A percentile compares a stretch with the other conserved stretches of the same genome.
phyloP scores from a whole-genome alignment of 805 yeast species.

The Candida koratica region DNA sequence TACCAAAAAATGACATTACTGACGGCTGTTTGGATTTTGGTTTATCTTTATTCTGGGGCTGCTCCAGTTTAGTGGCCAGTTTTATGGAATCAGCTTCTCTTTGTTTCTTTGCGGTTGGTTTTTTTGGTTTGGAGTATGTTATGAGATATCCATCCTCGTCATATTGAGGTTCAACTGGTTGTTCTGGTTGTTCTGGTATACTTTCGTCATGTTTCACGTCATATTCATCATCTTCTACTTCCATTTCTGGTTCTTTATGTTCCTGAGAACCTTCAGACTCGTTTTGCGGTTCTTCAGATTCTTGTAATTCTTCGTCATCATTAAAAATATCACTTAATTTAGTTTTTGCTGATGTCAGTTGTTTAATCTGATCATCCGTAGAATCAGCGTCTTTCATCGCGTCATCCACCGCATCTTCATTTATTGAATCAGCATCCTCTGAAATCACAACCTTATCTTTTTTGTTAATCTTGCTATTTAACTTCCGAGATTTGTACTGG shows the following conservation, averaged over 20 bases:
- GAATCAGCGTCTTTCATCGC: conserved; percentile 12
- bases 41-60: conserved; percentile 8
- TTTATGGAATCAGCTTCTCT: conserved; percentile 10
- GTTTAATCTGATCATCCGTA: conserved; percentile 14
- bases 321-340: conserved; percentile 34
- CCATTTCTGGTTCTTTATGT: conserved; percentile 4
- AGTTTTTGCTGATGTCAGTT: conserved; percentile 12
- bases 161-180: conserved; percentile 16
- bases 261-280: not conserved
- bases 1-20: conserved; percentile 47
- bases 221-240: conserved; percentile 1
- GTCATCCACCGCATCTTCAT: conserved; percentile 8
- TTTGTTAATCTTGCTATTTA: conserved; percentile 27
- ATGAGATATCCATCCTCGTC: conserved; percentile 54
- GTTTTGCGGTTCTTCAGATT: conserved; percentile 5
- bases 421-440: conserved; percentile 7
- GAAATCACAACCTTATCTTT: conserved; percentile 38
- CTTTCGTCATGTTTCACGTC: no score
- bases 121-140: conserved; percentile 27
- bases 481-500: conserved; percentile 37
- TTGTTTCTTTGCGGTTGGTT: conserved; percentile 14
- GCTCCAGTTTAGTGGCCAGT: conserved; percentile 11
- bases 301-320: conserved; percentile 16
- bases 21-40: conserved; percentile 38
- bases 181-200: conserved; percentile 1